Evolutionary conservation across 495 filamentous ascomycete genomes (phyloP).

Genomic region (Glonium stellatum): DNA sequence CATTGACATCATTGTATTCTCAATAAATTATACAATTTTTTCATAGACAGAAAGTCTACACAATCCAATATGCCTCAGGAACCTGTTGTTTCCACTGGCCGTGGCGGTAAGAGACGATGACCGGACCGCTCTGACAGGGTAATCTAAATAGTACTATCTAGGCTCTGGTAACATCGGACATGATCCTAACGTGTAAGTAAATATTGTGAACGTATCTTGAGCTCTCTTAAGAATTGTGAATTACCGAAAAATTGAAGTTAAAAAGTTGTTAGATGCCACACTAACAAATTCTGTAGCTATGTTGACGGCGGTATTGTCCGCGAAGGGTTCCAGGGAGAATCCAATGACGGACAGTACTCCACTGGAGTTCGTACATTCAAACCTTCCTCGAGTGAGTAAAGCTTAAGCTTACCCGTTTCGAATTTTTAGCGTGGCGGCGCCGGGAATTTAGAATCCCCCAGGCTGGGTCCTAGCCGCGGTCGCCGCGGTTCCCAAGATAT

Average conservation of each 20-base stretch:
- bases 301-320: slow-evolving; percentile 34
- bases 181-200: slow-evolving; percentile 28
- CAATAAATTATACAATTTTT: background rate
- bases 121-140: background rate
- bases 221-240: background rate
- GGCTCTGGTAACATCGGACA: slow-evolving; percentile 39
- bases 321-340: slow-evolving; percentile 31
- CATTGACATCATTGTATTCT: background rate
- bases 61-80: slow-evolving; percentile 15
- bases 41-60: background rate
- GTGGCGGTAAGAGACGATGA: slow-evolving; percentile 29
- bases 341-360: slow-evolving; percentile 20
- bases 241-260: background rate
- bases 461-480: slow-evolving; percentile 4
- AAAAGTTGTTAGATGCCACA: background rate
- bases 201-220: background rate
- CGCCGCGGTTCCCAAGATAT: slow-evolving; percentile 23
- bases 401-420: slow-evolving; percentile 4
- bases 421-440: slow-evolving; percentile 31
- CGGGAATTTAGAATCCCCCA: slow-evolving; percentile 31
- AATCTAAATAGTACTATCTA: slow-evolving; percentile 10
- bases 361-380: slow-evolving; percentile 19
- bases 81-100: slow-evolving; percentile 34
- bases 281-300: slow-evolving; percentile 24
- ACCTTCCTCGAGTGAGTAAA: background rate